Base-by-base conservation (phyloP, 495 filamentous ascomycete species). In the Saxispiralis lemnorum region DNA sequence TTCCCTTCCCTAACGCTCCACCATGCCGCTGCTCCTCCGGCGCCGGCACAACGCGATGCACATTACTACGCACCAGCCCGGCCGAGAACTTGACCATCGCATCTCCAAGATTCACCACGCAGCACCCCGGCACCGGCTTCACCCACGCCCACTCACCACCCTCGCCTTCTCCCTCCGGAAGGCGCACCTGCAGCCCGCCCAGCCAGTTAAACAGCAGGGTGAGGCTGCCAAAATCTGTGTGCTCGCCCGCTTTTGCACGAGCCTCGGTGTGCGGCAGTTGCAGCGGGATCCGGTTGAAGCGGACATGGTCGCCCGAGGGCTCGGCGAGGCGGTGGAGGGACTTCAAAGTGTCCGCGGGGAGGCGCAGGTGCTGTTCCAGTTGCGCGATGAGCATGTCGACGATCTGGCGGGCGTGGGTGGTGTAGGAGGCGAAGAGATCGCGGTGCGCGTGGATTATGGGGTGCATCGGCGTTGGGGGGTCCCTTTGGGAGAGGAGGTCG, bases 71-170 rank as follows among this genome's bases (percentile, higher is more conserved):
- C 34, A 80, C 54, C 14, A 72, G 48, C 6, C 75, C 73, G 34
- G 68, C 70, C 7, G 72, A 73, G 51, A 80, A 79, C 34, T 71
- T 75, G 12, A 72, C 69, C 59, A 78, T 66, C 7, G 73, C 71
- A 45, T 82, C 78, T 0, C 76, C 77, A 0, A 82, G 63, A 44
- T 82, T 81, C 38, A 80, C 60, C 31, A 82, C 71, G 10, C 66
- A 68, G 42, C 70, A 68, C 0, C 75, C 72, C 2, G 63, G 64
- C 12, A 76, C 49, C 0, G 78, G 76, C 24, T 66, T 62, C 10
- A 82, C 73, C 54, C 71, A 79, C 2, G 62, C 51, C 76, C 76
- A 80, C 13, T 49, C 38, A 9, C 24, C 24, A 28, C 24, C 24
- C 24, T 28, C 24, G 24, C 24, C 9, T 6, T 45, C 41, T 1